A percentile compares a stretch with the other conserved stretches of the same genome.
Conservation (phyloP, 176 grass and related monocot genomes). For the Eleusine coracana region DNA sequence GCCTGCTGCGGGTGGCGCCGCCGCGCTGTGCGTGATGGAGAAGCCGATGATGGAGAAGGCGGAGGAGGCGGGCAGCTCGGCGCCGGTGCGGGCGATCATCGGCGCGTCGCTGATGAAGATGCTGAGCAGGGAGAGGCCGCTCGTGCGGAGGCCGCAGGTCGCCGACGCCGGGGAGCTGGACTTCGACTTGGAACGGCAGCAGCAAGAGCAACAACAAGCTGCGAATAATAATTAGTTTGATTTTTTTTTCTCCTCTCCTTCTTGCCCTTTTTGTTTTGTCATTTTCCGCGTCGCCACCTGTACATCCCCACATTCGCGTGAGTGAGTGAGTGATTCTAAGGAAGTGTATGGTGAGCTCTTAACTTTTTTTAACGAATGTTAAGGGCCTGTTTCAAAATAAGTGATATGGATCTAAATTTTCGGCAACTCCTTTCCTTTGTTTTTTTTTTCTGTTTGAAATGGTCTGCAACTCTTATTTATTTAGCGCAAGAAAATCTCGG, state of each 20-base stretch:
- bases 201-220: background rate
- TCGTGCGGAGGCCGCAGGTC: slow-evolving; percentile 22
- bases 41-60: slow-evolving; percentile 16
- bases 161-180: slow-evolving; percentile 29
- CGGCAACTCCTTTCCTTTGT: background rate
- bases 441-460: no score
- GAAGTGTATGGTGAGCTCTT: slow-evolving; percentile 11
- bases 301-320: slow-evolving; percentile 29
- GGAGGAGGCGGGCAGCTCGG: slow-evolving; percentile 44
- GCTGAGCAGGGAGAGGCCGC: slow-evolving; percentile 54
- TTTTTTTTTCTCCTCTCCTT: background rate
- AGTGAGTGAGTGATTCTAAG: slow-evolving; percentile 21
- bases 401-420: background rate
- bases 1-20: background rate
- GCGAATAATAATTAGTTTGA: slow-evolving; percentile 33
- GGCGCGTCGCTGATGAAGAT: slow-evolving; percentile 57
- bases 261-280: background rate
- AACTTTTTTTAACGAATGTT: background rate
- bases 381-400: slow-evolving; percentile 18
- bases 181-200: slow-evolving; percentile 51
- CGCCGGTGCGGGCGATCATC: slow-evolving; percentile 35
- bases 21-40: slow-evolving; percentile 25
- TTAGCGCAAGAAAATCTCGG: background rate
- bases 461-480: background rate
- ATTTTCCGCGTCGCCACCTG: slow-evolving; percentile 20